Conservation (phyloP, 2,329 filamentous ascomycete genomes). For the Magnaporthiopsis poae region DNA sequence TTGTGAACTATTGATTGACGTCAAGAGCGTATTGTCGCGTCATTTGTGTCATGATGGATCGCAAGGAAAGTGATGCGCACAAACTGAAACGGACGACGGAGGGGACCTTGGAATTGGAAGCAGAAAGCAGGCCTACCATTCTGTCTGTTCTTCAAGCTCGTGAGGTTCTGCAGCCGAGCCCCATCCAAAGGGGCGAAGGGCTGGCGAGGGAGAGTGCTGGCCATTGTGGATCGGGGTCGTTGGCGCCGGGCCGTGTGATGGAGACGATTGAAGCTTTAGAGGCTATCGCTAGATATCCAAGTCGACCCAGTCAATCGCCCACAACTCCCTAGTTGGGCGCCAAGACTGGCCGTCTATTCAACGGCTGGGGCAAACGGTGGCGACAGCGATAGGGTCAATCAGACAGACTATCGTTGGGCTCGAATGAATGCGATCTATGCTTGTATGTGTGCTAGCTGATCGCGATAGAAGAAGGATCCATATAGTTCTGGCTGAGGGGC, state of each 20-base stretch:
- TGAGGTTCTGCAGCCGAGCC: constrained; percentile 59
- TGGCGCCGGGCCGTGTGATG: neutral
- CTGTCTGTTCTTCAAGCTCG: constrained; percentile 69
- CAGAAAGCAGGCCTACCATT: constrained; percentile 44
- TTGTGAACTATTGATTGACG: neutral
- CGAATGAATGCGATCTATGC: constrained; percentile 2
- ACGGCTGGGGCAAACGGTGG: too few species aligned
- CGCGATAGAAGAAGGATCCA: neutral
- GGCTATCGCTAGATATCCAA: neutral
- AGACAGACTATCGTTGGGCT: neutral
- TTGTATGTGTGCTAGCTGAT: constrained; percentile 4
- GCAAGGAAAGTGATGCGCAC: too few species aligned
- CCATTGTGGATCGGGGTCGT: constrained; percentile 30
- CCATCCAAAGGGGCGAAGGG: constrained; percentile 66
- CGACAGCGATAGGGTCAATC: neutral
- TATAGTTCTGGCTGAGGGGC: neutral
- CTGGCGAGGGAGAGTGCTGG: constrained; percentile 48
- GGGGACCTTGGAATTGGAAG: neutral
- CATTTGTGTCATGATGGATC: neutral
- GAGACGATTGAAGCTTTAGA: neutral
- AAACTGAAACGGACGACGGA: neutral
- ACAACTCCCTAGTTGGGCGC: neutral
- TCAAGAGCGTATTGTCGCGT: neutral
- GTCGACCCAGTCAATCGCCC: neutral
- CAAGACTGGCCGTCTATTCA: neutral